Evolutionary conservation across 257 asterid species (phyloP).

Genomic region (Nicotiana otophora): DNA sequence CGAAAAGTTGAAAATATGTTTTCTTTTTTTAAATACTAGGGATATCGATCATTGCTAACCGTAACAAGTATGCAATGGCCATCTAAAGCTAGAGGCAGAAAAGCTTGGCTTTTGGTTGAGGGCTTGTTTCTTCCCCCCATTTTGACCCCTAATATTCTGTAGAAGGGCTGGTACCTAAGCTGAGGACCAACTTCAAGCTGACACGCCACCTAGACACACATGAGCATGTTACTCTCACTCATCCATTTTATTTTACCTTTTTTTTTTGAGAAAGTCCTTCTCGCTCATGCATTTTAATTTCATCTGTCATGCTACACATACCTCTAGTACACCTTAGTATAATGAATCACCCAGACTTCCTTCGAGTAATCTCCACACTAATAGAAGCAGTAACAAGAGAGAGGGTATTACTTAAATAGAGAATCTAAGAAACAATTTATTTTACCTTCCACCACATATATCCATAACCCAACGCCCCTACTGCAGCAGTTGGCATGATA

Average conservation of each 20-base stretch:
- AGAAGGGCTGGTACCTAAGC: not conserved
- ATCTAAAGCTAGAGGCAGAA: not conserved
- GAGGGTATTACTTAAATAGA: not conserved
- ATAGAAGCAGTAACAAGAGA: not conserved
- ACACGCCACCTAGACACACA: not conserved
- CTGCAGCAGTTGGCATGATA: conserved; percentile 59
- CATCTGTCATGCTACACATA: not conserved
- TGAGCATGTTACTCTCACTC: not conserved
- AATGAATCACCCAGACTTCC: not conserved
- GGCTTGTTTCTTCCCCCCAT: not conserved
- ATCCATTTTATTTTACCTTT: not conserved
- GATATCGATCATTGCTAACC: not conserved
- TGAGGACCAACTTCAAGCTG: not conserved
- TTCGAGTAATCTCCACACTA: not conserved
- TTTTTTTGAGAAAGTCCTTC: not conserved
- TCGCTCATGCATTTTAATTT: not conserved
- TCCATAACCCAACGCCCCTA: conserved; percentile 87
- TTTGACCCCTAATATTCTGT: not conserved
- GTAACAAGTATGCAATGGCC: not conserved
- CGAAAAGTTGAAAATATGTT: not conserved
- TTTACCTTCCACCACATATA: conserved; percentile 98
- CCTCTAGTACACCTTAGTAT: not conserved
- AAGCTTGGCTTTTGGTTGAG: not conserved
- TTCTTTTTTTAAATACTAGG: not conserved
- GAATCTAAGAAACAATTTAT: not conserved